Conservation (phyloP, 164 flowering plant species). For the Tetracentron sinense region DNA sequence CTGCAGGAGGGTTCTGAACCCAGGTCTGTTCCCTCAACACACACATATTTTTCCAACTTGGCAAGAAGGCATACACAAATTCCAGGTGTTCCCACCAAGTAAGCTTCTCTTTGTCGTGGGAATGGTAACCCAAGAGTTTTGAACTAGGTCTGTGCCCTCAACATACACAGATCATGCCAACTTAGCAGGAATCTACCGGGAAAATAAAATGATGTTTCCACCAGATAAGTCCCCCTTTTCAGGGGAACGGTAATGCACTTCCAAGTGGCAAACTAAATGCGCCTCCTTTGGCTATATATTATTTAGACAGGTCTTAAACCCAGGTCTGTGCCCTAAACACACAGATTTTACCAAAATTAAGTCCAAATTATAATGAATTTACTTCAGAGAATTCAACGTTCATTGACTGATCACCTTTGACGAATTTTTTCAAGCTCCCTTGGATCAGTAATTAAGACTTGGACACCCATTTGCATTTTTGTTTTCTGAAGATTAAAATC, state of each 20-base stretch:
- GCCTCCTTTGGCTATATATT: no score
- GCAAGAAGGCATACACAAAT: background rate
- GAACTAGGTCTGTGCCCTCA: background rate
- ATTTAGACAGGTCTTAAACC: background rate
- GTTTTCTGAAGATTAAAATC: conserved; percentile 96
- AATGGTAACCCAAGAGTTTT: no score
- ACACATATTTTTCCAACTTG: background rate
- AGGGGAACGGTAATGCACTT: background rate
- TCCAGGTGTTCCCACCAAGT: background rate
- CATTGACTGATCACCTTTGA: conserved; percentile 54
- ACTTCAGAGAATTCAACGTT: background rate
- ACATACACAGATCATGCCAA: background rate
- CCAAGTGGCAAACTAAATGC: background rate
- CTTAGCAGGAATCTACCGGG: background rate
- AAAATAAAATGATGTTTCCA: background rate
- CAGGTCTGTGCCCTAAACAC: background rate
- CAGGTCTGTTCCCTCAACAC: background rate
- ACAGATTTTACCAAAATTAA: background rate
- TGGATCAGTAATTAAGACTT: conserved; percentile 87
- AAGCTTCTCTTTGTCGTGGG: no score
- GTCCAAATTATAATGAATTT: background rate
- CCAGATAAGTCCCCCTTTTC: background rate
- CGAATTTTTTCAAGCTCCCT: conserved; percentile 98
- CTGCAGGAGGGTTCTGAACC: no score
- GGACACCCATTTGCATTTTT: conserved; percentile 97